Evolutionary conservation across 768 basidiomycete genomes (phyloP).

Genomic region (Mycena vitilis): DNA sequence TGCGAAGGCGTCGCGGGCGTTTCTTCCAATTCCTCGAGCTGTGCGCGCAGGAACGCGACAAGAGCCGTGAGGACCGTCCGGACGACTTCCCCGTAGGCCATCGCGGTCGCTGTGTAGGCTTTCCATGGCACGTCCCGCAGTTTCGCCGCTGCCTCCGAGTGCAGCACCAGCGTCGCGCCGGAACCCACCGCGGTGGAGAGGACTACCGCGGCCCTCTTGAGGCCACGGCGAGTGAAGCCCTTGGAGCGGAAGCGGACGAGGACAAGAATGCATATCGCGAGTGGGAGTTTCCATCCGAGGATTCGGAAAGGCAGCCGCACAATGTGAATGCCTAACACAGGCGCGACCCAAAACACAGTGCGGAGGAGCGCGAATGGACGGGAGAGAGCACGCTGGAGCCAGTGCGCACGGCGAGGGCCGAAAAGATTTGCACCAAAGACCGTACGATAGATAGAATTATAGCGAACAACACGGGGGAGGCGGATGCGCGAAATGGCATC

Average conservation of each 20-base stretch:
- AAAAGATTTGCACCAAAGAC: slow-evolving; percentile 13
- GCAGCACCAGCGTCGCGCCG: neutral
- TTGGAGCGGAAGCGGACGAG: neutral
- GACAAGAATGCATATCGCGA: neutral
- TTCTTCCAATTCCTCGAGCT: slow-evolving; percentile 2
- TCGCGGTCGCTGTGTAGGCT: neutral
- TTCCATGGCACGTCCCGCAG: neutral
- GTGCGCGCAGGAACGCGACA: slow-evolving; percentile 1
- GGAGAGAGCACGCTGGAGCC: neutral
- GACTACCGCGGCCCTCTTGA: neutral
- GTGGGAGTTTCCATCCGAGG: slow-evolving; percentile 13
- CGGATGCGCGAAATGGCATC: slow-evolving; percentile 21
- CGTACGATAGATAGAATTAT: slow-evolving; percentile 11
- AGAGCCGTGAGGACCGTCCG: neutral
- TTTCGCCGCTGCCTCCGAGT: neutral
- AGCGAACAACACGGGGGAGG: slow-evolving; percentile 18
- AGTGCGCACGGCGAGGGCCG: neutral
- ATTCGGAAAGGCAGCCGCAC: neutral
- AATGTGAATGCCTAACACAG: neutral
- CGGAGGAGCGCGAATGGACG: neutral
- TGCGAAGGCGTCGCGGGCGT: neutral
- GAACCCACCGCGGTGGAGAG: neutral
- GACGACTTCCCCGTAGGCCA: neutral
- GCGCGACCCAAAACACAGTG: neutral
- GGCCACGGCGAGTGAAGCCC: neutral